These are phyloP conservation scores for Tetradesmus lagerheimii DNA, from an alignment of 139 green algal species.

Conservation along the genomic window DNA sequence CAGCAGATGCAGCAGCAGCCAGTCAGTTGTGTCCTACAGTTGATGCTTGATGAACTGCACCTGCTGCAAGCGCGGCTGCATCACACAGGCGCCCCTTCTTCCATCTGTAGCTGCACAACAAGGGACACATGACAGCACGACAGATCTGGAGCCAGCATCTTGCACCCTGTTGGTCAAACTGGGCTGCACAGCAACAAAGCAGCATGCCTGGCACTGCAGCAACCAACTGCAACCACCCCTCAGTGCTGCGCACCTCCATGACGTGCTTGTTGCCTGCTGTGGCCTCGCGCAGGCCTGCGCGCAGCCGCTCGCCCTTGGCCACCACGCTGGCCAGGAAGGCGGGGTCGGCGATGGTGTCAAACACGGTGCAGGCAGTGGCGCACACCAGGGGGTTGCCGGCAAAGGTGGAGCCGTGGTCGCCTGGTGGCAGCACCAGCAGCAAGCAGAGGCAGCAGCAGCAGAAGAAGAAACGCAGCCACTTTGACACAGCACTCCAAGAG, in stretches of 20 bases:
- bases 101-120: too few species aligned
- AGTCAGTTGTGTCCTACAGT: not conserved
- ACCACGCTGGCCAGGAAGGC: slow-evolving; percentile 89
- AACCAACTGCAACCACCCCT: not conserved
- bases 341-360: slow-evolving; percentile 87
- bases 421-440: slow-evolving; percentile 50
- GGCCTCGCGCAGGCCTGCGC: slow-evolving; percentile 68
- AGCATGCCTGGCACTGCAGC: too few species aligned
- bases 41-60: too few species aligned
- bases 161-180: too few species aligned
- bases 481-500: too few species aligned
- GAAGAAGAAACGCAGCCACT: too few species aligned
- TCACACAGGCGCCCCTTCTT: too few species aligned
- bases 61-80: too few species aligned
- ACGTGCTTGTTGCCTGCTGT: slow-evolving; percentile 86
- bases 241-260: slow-evolving; percentile 65
- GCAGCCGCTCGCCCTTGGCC: slow-evolving; percentile 87
- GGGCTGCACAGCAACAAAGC: too few species aligned
- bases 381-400: slow-evolving; percentile 97
- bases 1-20: not conserved
- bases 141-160: too few species aligned
- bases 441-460: too few species aligned
- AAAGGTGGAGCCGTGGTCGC: slow-evolving; percentile 99
- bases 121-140: too few species aligned
- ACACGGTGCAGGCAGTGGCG: slow-evolving; percentile 76